Evolutionary conservation across 495 filamentous ascomycete genomes (phyloP).

Genomic region (Aspergillus saccharolyticus): DNA sequence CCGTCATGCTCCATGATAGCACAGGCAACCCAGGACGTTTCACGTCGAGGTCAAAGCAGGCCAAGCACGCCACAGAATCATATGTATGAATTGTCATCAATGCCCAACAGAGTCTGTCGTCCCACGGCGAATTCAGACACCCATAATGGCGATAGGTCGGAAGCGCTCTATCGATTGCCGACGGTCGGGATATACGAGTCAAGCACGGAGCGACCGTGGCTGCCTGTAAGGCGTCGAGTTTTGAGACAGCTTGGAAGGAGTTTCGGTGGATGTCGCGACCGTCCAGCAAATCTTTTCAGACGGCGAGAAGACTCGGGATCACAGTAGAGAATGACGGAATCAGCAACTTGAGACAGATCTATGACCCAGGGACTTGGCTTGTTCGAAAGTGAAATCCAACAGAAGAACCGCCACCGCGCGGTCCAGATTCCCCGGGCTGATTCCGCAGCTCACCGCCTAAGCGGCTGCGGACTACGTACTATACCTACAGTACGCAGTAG

Average conservation of each 20-base stretch:
- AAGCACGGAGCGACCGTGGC: not conserved
- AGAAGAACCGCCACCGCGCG: constrained; percentile 10
- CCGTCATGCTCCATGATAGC: constrained; percentile 37
- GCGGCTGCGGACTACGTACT: too few species aligned
- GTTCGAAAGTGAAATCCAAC: not conserved
- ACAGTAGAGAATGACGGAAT: not conserved
- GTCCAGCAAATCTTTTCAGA: not conserved
- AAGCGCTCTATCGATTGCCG: not conserved
- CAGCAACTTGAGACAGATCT: not conserved
- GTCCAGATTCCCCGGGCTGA: constrained; percentile 11
- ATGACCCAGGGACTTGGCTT: not conserved
- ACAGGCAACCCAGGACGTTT: constrained; percentile 16
- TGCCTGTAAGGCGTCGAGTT: not conserved
- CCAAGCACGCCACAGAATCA: constrained; percentile 21
- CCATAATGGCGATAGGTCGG: constrained; percentile 1
- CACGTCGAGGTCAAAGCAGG: constrained; percentile 19
- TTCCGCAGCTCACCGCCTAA: constrained; percentile 9
- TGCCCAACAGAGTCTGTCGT: not conserved
- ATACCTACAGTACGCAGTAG: too few species aligned
- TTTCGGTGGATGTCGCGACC: not conserved
- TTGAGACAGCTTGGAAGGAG: not conserved
- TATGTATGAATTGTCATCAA: constrained; percentile 11
- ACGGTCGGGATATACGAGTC: not conserved
- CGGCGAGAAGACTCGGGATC: not conserved
- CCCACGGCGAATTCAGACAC: constrained; percentile 3